Base-by-base conservation (phyloP, 495 filamentous ascomycete genomes). In the Jackrogersella multiformis region DNA sequence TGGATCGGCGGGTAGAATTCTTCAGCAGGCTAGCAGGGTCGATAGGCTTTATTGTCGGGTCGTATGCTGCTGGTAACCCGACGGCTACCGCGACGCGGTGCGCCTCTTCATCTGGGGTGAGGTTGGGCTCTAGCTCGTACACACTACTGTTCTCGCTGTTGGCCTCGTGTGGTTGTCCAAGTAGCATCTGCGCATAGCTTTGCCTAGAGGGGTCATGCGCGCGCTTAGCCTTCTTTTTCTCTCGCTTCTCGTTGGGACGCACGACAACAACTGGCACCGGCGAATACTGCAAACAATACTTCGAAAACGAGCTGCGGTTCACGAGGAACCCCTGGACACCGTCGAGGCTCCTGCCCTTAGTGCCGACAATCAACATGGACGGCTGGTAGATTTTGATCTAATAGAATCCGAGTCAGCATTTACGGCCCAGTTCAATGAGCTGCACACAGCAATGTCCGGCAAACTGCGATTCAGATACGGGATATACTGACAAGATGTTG, bases 251-350 rank as follows among this genome's bases (percentile, higher is more conserved):
- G 23, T 89, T 90, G 46, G 95, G 94, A 1, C 95, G 88, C 35
- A 98, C 95, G 28, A 99, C 96, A 34, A 97, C 92, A 1, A 97
- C 94, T n/a, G 95, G 95, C 16, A 99, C 91, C 0, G 95, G 95
- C 6, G 92, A 97, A 76, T 96, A 92, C 74, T 98, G 94, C 10
- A 97, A 84, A 68, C 95, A 97, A 80, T 96, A 99, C 72, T 97
- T 97, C 24, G 93, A 97, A 56, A 98, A 93, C 0, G 93, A 97
- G 66, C 92, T 95, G 26, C 83, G 81, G 42, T 83, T 82, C 12
- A 90, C 90, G 24, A 97, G 84, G n/a, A 98, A 84, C 44, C 91
- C 90, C 77, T 97, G 93, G 26, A 98, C 86, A 48, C 95, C 93
- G 36, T 91, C 91, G 5, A 97, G 82, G 49, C 88, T 93, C 53